Percentiles rank a stretch among this genome's conserved stretches.
phyloP scores from a whole-genome alignment of 2,329 filamentous ascomycete genomes.

The Apiospora saccharicola region DNA sequence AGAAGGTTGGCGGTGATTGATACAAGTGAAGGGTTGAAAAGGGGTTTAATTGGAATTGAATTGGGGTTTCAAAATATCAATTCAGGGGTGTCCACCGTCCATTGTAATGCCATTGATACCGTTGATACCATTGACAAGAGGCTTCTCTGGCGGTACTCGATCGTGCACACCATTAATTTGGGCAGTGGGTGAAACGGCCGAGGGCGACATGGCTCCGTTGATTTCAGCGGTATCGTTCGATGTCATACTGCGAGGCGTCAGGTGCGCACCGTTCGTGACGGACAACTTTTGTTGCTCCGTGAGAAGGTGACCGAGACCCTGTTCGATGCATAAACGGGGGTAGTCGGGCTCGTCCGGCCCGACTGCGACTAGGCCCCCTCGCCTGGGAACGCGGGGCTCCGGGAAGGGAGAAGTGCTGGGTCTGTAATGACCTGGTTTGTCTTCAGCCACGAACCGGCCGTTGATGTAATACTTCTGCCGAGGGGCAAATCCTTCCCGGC shows the following conservation, averaged over 20 bases:
- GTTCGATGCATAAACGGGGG: conserved; percentile 60
- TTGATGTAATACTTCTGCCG: conserved; percentile 66
- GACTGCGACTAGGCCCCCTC: conserved; percentile 59
- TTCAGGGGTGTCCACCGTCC: conserved; percentile 1
- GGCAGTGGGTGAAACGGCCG: conserved; percentile 26
- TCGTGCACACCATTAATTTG: conserved; percentile 26
- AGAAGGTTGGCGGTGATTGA: conserved; percentile 15
- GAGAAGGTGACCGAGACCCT: conserved; percentile 64
- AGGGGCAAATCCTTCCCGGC: conserved; percentile 62
- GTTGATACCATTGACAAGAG: conserved; percentile 30
- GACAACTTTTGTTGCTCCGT: conserved; percentile 53
- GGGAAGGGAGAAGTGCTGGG: conserved; percentile 63
- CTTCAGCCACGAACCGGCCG: conserved; percentile 61
- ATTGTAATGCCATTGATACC: conserved; percentile 18
- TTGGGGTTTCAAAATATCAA: not conserved
- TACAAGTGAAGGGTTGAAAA: conserved; percentile 20
- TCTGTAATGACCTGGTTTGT: conserved; percentile 53
- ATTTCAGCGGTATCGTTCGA: conserved; percentile 38
- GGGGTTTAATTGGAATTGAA: not conserved
- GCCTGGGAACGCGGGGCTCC: conserved; percentile 62
- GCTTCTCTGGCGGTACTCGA: conserved; percentile 22
- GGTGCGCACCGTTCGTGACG: conserved; percentile 55
- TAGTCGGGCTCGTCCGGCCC: conserved; percentile 65
- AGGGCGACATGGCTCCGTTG: conserved; percentile 28
- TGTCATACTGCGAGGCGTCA: conserved; percentile 53